Base-by-base conservation (phyloP, 2,329 filamentous ascomycete genomes). In the Periglandula ipomoeae region DNA sequence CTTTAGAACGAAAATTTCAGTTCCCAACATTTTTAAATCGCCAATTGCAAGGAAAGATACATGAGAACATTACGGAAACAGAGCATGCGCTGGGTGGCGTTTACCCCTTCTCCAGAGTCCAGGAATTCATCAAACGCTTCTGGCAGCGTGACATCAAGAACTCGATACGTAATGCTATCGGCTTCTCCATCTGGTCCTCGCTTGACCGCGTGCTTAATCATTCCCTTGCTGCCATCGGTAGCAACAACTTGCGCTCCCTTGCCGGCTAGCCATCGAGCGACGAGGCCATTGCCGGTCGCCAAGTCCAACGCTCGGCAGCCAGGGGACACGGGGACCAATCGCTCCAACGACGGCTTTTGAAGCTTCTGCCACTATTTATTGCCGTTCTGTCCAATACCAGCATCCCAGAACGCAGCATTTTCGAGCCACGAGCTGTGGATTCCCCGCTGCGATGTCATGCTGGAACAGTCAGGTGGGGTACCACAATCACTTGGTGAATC, bases 241-340 rank as follows among this genome's bases (percentile, higher is more conserved):
- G 70, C 73, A 4, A 69, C 52, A 11, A 75, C 69, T 1, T 52
- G 49, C 0, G 64, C 64, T 9, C 65, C 67, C 20, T 61, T 51
- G 9, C 55, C 55, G 1, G 64, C 66, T 15, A 77, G 61, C 63
- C 67, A 70, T 20, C 72, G 66, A 15, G 72, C 70, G 17, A 68
- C 66, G 23, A 76, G 64, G 22, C 73, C 73, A 50, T 74, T 76
- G 35, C 73, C 72, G 0, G 70, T 73, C 3, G 72, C 70, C n/a
- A 76, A 60, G 48, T 76, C 73, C 5, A 76, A 61, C 0, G 69
- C 69, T 6, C 57, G 57, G 45, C 66, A 58, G 6, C 46, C 49
- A 1, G 49, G 49, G n/a, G 42, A 35, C 9, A 48, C 37, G 30
- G 46, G 39, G 1, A 70, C 56, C 24, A 75, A 58, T 4, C 65